These are phyloP conservation scores for Puccinia coronata DNA, from an alignment of 1,284 basidiomycete species.

Conservation along the genomic window DNA sequence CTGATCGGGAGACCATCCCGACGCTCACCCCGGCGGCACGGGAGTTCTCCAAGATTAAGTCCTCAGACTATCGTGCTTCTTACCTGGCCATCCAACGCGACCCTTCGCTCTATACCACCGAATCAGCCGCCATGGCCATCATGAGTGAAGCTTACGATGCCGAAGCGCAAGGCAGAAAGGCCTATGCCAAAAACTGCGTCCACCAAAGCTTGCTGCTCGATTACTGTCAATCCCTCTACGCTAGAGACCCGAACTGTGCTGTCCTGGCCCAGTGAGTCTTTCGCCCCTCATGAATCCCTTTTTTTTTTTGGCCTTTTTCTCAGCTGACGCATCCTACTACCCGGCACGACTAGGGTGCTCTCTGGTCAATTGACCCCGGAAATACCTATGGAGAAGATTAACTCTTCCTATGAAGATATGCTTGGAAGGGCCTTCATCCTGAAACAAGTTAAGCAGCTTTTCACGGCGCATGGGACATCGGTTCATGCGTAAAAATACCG, in stretches of 20 bases:
- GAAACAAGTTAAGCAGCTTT: no score
- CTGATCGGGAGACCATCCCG: conserved; percentile 59
- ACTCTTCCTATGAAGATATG: conserved; percentile 81
- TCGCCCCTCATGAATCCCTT: no score
- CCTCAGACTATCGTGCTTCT: conserved; percentile 73
- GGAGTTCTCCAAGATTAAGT: conserved; percentile 72
- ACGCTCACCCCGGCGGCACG: conserved; percentile 72
- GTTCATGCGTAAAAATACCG: no score
- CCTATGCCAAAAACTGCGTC: conserved; percentile 79
- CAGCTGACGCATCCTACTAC: conserved; percentile 43
- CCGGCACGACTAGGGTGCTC: conserved; percentile 74
- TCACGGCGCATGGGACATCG: no score
- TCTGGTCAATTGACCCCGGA: conserved; percentile 68
- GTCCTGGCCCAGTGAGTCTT: conserved; percentile 89
- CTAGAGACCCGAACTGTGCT: conserved; percentile 81
- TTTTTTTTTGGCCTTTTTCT: neutral
- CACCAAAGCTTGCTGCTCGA: conserved; percentile 88
- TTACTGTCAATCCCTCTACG: conserved; percentile 93
- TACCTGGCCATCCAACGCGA: conserved; percentile 76
- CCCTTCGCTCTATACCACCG: conserved; percentile 66
- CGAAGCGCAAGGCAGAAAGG: conserved; percentile 67
- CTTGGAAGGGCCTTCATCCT: no score
- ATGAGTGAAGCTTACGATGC: conserved; percentile 87
- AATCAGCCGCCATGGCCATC: conserved; percentile 77
- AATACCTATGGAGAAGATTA: conserved; percentile 87